Percentiles rank a stretch among this genome's conserved stretches.
These are phyloP conservation scores for Aspergillus ochraceoroseus DNA, from an alignment of 2,329 filamentous ascomycete genomes.

Conservation along the genomic window DNA sequence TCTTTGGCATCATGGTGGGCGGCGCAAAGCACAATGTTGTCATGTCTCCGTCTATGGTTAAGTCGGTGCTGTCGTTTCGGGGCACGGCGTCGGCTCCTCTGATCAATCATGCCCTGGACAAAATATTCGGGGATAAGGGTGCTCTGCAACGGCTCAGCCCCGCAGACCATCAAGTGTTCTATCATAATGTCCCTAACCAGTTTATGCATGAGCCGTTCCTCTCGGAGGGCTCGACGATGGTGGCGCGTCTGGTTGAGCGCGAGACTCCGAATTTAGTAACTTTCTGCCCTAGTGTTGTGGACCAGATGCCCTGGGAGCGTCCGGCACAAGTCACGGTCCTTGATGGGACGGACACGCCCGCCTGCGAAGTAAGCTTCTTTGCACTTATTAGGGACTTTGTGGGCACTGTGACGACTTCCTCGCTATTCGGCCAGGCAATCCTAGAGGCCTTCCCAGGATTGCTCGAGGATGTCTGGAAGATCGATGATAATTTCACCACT, in stretches of 20 bases:
- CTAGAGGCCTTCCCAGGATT: conserved; percentile 51
- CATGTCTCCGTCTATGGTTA: conserved; percentile 46
- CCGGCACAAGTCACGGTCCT: conserved; percentile 43
- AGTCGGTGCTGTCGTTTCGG: conserved; percentile 36
- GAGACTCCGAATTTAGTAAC: conserved; percentile 55
- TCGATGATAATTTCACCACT: conserved; percentile 53
- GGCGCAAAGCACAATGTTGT: conserved; percentile 50
- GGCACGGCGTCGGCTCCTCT: conserved; percentile 28
- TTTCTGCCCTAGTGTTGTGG: conserved; percentile 55
- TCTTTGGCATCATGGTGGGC: conserved; percentile 49
- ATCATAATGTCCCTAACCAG: conserved; percentile 34
- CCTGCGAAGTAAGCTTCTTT: conserved; percentile 52
- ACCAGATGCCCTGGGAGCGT: conserved; percentile 60
- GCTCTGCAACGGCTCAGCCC: conserved; percentile 35
- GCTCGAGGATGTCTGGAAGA: conserved; percentile 52
- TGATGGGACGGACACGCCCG: conserved; percentile 37
- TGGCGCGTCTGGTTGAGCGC: conserved; percentile 40
- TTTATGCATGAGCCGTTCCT: conserved; percentile 49
- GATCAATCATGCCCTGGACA: conserved; percentile 36
- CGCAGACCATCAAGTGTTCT: conserved; percentile 34
- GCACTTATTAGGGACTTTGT: conserved; percentile 55
- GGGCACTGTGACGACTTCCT: conserved; percentile 45
- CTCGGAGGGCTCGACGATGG: conserved; percentile 38
- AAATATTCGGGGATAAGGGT: conserved; percentile 43
- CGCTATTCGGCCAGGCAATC: conserved; percentile 52